A percentile compares a stretch with the other conserved stretches of the same genome.
Evolutionary conservation across 2,329 filamentous ascomycete genomes (phyloP).

Genomic region (Talaromyces albobiverticillius): DNA sequence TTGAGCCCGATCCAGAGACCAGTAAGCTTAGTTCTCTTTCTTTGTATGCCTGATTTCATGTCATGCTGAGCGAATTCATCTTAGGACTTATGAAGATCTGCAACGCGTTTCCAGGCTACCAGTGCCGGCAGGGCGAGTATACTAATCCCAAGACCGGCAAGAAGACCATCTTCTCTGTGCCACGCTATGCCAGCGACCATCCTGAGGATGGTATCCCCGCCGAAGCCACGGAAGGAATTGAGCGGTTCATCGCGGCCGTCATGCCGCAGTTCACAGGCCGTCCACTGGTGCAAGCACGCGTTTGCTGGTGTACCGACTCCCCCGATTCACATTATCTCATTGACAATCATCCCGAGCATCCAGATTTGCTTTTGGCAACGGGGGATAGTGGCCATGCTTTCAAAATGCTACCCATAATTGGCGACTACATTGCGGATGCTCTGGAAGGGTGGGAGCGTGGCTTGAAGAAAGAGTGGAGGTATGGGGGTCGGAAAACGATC

Average conservation of each 20-base stretch:
- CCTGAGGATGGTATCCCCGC: constrained; percentile 44
- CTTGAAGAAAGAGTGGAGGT: constrained; percentile 10
- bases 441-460: constrained; percentile 7
- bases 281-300: constrained; percentile 46
- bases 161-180: constrained; percentile 41
- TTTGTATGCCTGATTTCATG: background rate
- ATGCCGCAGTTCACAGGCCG: constrained; percentile 53
- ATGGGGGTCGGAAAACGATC: constrained; percentile 6
- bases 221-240: constrained; percentile 44
- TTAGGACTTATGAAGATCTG: constrained; percentile 31
- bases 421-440: constrained; percentile 12
- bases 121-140: constrained; percentile 5
- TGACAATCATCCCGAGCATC: constrained; percentile 37
- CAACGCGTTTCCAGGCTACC: constrained; percentile 57
- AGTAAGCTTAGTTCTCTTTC: constrained; percentile 21
- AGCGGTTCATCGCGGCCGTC: constrained; percentile 51
- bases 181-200: constrained; percentile 32
- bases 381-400: constrained; percentile 12
- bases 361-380: constrained; percentile 20
- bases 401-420: constrained; percentile 13
- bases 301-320: constrained; percentile 59
- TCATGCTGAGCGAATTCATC: background rate
- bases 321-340: constrained; percentile 55
- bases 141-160: constrained; percentile 5
- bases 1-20: constrained; percentile 44